phyloP scores from a whole-genome alignment of 345 rosid species.

The Diplotaxis tenuifolia region DNA sequence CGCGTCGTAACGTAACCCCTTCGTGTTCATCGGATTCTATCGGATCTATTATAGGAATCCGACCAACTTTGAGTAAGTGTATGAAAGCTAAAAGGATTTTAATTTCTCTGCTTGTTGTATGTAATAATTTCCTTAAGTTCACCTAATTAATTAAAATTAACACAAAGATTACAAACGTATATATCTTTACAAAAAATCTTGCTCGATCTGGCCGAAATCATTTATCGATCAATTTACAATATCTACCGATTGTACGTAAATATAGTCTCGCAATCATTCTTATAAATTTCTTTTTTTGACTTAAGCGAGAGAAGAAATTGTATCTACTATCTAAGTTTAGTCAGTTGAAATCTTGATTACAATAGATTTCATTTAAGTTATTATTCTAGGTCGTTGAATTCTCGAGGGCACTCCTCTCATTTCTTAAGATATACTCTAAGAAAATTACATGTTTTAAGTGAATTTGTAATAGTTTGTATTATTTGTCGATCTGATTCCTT shows the following conservation, averaged over 20 bases:
- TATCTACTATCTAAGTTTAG: neutral
- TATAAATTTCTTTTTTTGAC: neutral
- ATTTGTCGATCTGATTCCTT: neutral
- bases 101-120: neutral
- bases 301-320: neutral
- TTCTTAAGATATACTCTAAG: neutral
- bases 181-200: neutral
- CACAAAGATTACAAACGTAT: constrained; percentile 2
- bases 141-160: neutral
- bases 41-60: too few species aligned
- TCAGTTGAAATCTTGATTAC: neutral
- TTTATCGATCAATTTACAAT: neutral
- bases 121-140: neutral
- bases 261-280: neutral
- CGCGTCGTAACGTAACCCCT: neutral
- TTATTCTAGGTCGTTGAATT: neutral
- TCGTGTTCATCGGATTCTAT: neutral
- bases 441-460: neutral
- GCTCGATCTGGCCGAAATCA: neutral
- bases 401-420: neutral
- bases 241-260: neutral
- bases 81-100: constrained; percentile 1
- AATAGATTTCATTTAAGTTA: neutral
- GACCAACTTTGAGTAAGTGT: too few species aligned
- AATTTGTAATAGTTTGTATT: neutral